Evolutionary conservation across 805 yeast species (phyloP).

Genomic region (Candida fluviatilis): DNA sequence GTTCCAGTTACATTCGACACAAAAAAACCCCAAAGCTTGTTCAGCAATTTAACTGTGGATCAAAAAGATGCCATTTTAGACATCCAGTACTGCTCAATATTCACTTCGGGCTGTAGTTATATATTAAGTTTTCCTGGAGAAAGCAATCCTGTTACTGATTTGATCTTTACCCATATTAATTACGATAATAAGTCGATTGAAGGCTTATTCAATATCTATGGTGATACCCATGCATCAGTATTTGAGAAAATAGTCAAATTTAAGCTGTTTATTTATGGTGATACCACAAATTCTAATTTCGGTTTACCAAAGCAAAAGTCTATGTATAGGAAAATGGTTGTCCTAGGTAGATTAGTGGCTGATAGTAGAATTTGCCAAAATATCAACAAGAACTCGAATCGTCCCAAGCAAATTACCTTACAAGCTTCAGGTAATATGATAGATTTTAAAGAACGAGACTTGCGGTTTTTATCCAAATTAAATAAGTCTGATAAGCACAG

Average conservation of each 20-base stretch:
- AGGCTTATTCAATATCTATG: conserved; percentile 15
- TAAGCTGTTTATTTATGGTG: conserved; percentile 12
- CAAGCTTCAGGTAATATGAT: conserved; percentile 24
- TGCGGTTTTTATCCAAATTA: conserved; percentile 21
- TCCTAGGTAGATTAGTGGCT: conserved; percentile 9
- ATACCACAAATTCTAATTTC: not conserved
- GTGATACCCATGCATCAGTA: not conserved
- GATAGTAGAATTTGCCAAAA: conserved; percentile 6
- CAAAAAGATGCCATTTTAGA: conserved; percentile 17
- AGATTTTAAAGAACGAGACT: conserved; percentile 34
- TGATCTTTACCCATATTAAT: conserved; percentile 19
- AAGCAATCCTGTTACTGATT: conserved; percentile 6
- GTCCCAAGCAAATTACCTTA: conserved; percentile 4
- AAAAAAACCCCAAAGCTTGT: not conserved
- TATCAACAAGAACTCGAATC: not conserved
- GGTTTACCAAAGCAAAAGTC: conserved; percentile 6
- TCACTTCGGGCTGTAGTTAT: conserved; percentile 17
- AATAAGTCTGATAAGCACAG: conserved; percentile 6
- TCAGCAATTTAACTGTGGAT: conserved; percentile 3
- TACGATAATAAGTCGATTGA: conserved; percentile 13
- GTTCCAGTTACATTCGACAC: too few species aligned
- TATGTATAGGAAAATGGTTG: conserved; percentile 11
- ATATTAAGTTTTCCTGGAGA: not conserved
- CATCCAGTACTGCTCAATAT: conserved; percentile 16
- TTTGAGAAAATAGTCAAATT: conserved; percentile 7